Conservation (phyloP, 208 protist genomes). For the Trypanosoma cruzi region DNA sequence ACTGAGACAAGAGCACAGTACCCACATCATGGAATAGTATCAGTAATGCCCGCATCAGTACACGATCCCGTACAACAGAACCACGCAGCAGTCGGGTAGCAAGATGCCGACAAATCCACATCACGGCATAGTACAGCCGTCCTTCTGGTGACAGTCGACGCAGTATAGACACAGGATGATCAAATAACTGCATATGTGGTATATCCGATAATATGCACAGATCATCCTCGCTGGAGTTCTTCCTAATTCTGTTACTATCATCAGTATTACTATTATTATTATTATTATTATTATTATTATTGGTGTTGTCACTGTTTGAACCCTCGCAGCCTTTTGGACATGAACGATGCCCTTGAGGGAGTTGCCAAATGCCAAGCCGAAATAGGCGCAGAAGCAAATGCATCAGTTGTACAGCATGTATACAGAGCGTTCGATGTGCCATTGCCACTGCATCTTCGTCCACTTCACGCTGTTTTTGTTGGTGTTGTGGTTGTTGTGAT, state of each 20-base stretch:
- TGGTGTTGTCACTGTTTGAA: background rate
- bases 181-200: slow-evolving; percentile 25
- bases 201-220: slow-evolving; percentile 35
- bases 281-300: background rate
- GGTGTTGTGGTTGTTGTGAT: slow-evolving; percentile 11
- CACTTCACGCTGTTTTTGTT: slow-evolving; percentile 2
- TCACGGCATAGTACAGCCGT: slow-evolving; percentile 47
- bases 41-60: slow-evolving; percentile 34
- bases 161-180: slow-evolving; percentile 32
- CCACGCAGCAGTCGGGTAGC: slow-evolving; percentile 20
- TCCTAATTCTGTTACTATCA: no score
- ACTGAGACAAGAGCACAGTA: slow-evolving; percentile 36
- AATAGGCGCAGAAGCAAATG: slow-evolving; percentile 66
- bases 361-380: slow-evolving; percentile 50
- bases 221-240: slow-evolving; percentile 18
- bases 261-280: slow-evolving; percentile 1
- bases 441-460: slow-evolving; percentile 23
- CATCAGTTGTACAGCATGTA: slow-evolving; percentile 65
- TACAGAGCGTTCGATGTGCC: slow-evolving; percentile 22
- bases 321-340: background rate
- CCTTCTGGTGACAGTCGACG: slow-evolving; percentile 31
- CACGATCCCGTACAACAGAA: slow-evolving; percentile 22
- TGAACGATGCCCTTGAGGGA: slow-evolving; percentile 23
- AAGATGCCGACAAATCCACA: slow-evolving; percentile 27
- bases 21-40: slow-evolving; percentile 53